Conservation (phyloP, 768 basidiomycete genomes). For the Saitozyma sp. region DNA sequence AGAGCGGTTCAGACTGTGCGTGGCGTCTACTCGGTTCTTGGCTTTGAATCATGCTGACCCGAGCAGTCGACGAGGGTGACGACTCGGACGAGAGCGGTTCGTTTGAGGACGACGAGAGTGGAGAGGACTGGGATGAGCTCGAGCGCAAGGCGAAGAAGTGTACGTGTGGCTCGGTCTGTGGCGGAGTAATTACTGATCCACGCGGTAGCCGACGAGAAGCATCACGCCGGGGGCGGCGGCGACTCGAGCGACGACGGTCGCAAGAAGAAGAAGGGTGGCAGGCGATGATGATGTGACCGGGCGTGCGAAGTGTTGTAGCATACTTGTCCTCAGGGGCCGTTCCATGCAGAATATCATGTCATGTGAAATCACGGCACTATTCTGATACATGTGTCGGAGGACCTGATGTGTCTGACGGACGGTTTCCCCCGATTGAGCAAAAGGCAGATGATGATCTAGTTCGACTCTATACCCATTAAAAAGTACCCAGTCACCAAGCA, state of each 20-base stretch:
- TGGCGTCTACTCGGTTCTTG: slow-evolving; percentile 55
- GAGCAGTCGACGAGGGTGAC: slow-evolving; percentile 47
- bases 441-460: too few species aligned
- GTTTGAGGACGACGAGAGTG: slow-evolving; percentile 52
- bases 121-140: slow-evolving; percentile 95
- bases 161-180: slow-evolving; percentile 49
- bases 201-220: slow-evolving; percentile 58
- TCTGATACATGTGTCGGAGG: too few species aligned
- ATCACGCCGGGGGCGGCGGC: slow-evolving; percentile 48
- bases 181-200: neutral
- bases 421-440: too few species aligned
- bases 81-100: slow-evolving; percentile 40
- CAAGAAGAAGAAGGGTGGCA: slow-evolving; percentile 47
- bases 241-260: slow-evolving; percentile 45
- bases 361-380: too few species aligned
- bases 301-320: too few species aligned
- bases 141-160: slow-evolving; percentile 88
- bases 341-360: too few species aligned
- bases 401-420: too few species aligned
- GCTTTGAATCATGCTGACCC: slow-evolving; percentile 61
- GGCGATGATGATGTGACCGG: slow-evolving; percentile 13
- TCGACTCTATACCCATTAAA: too few species aligned
- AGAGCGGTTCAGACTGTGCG: slow-evolving; percentile 64
- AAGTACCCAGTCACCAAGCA: neutral
- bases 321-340: too few species aligned